These are phyloP conservation scores for Acer yangbiense DNA, from an alignment of 345 rosid species.

Conservation along the genomic window DNA sequence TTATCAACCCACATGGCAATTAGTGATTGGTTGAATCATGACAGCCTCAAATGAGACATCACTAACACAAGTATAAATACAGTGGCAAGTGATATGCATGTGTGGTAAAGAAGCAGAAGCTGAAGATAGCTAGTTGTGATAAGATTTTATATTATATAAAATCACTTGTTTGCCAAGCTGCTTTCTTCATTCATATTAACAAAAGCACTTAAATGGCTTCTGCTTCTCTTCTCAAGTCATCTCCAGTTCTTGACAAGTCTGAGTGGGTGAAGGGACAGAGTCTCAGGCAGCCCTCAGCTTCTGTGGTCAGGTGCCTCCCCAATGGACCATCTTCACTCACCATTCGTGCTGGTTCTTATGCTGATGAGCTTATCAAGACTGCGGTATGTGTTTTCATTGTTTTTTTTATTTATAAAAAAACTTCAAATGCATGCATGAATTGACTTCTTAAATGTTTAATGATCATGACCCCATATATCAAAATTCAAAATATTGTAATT, in stretches of 20 bases:
- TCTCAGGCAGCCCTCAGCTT: slow-evolving; percentile 62
- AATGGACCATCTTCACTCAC: slow-evolving; percentile 46
- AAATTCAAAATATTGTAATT: too few species aligned
- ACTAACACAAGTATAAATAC: slow-evolving; percentile 42
- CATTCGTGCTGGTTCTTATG: slow-evolving; percentile 78
- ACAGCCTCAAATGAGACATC: slow-evolving; percentile 87
- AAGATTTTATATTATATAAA: slow-evolving; percentile 27
- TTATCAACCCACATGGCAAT: slow-evolving; percentile 66
- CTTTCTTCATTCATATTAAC: background rate
- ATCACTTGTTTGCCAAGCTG: slow-evolving; percentile 5
- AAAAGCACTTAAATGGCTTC: slow-evolving; percentile 64
- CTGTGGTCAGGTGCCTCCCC: slow-evolving; percentile 46
- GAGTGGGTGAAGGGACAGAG: slow-evolving; percentile 77
- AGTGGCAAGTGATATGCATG: slow-evolving; percentile 30
- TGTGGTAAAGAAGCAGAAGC: slow-evolving; percentile 40
- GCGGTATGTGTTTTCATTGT: slow-evolving; percentile 63
- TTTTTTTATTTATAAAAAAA: background rate
- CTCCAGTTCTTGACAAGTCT: slow-evolving; percentile 79
- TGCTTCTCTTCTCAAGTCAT: slow-evolving; percentile 66
- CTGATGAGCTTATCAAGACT: slow-evolving; percentile 95
- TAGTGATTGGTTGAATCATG: slow-evolving; percentile 40
- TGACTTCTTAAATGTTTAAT: too few species aligned
- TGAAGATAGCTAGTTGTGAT: slow-evolving; percentile 34
- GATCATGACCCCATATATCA: too few species aligned
- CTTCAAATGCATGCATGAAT: too few species aligned